A percentile compares a stretch with the other conserved stretches of the same genome.
Conservation (phyloP, 1,284 basidiomycete genomes). For the Pholiota adiposa region DNA sequence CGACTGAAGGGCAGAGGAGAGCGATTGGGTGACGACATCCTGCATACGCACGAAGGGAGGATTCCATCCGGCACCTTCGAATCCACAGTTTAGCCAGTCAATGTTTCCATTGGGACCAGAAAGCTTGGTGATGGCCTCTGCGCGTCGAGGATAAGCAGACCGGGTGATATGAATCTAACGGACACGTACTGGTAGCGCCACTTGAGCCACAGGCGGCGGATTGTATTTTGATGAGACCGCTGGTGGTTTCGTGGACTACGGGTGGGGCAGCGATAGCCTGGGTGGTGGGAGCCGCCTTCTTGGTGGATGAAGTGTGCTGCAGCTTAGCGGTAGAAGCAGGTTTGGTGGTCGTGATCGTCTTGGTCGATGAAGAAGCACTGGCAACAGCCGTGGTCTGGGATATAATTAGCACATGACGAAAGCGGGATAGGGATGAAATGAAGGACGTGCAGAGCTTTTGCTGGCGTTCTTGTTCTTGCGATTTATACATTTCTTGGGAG, state of each 20-base stretch:
- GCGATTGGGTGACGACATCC: slow-evolving; percentile 56
- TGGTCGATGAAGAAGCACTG: neutral
- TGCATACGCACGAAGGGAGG: slow-evolving; percentile 60
- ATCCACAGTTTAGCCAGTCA: slow-evolving; percentile 81
- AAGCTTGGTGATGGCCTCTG: slow-evolving; percentile 52
- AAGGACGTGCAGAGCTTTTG: slow-evolving; percentile 10
- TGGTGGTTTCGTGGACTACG: neutral
- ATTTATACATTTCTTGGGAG: slow-evolving; percentile 33
- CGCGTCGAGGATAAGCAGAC: slow-evolving; percentile 3
- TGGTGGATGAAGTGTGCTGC: neutral
- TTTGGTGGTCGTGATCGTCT: slow-evolving; percentile 9
- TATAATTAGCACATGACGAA: neutral
- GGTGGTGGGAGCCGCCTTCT: neutral
- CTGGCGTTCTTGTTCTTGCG: slow-evolving; percentile 23
- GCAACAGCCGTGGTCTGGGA: neutral
- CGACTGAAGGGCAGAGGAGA: slow-evolving; percentile 54
- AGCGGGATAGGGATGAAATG: slow-evolving; percentile 1
- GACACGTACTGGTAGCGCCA: slow-evolving; percentile 50
- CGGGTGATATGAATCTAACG: neutral
- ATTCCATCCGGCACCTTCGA: slow-evolving; percentile 62
- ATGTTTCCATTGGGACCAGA: slow-evolving; percentile 77
- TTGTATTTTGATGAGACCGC: slow-evolving; percentile 28
- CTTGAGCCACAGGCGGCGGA: slow-evolving; percentile 41
- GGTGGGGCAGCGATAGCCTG: slow-evolving; percentile 7
- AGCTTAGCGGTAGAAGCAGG: neutral